These are phyloP conservation scores for Theileria parva DNA, from an alignment of 169 alveolate genomes.

Conservation along the genomic window DNA sequence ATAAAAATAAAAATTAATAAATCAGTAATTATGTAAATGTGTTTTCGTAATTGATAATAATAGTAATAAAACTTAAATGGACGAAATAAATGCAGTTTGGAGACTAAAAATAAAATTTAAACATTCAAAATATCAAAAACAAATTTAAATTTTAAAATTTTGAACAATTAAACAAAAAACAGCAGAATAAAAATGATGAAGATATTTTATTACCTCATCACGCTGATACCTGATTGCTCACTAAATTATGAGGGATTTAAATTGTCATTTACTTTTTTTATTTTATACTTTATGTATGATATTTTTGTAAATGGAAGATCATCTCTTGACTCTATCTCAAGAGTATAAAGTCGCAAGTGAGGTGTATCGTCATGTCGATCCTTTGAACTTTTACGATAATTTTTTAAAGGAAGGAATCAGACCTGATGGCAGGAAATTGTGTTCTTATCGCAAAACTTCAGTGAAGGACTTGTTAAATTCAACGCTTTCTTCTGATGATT, in stretches of 20 bases:
- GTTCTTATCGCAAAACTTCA: conserved; percentile 35
- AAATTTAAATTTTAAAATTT: no score
- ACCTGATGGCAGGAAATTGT: conserved; percentile 63
- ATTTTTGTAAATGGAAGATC: conserved; percentile 17
- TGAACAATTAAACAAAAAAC: not conserved
- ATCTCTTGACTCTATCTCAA: conserved; percentile 19
- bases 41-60: not conserved
- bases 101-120: not conserved
- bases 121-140: not conserved
- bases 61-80: not conserved
- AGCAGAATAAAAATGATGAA: no score
- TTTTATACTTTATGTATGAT: not conserved
- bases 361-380: conserved; percentile 60
- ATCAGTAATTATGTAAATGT: not conserved
- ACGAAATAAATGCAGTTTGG: not conserved
- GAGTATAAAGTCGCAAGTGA: conserved; percentile 32
- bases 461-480: conserved; percentile 37
- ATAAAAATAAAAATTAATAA: no score
- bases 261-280: no score
- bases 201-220: not conserved
- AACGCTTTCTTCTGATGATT: no score
- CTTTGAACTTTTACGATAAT: conserved; percentile 28
- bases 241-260: not conserved
- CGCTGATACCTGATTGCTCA: not conserved
- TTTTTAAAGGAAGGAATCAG: conserved; percentile 36